phyloP scores from a whole-genome alignment of 208 protist genomes.

The Tritrichomonas foetus region DNA sequence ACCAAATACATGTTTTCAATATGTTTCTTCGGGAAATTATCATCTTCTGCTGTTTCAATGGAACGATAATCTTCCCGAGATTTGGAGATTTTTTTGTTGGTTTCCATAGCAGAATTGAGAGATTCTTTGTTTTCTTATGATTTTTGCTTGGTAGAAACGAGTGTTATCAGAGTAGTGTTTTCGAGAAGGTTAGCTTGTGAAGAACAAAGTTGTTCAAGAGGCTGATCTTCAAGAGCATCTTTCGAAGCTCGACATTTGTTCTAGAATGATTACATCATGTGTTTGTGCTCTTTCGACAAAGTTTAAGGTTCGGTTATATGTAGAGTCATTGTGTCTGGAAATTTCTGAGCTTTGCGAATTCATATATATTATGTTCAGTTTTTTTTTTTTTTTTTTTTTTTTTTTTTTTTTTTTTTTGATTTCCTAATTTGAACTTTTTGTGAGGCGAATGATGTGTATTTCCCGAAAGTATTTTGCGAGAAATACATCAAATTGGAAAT shows the following conservation, averaged over 20 bases:
- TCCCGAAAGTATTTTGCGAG: too few relatives aligned
- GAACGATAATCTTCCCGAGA: conserved; percentile 90
- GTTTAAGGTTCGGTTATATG: too few relatives aligned
- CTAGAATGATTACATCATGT: too few relatives aligned
- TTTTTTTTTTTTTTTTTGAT: too few relatives aligned
- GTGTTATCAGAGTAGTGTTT: conserved; percentile 75
- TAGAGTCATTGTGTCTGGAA: too few relatives aligned
- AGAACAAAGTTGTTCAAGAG: conserved; percentile 80
- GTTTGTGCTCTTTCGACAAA: too few relatives aligned
- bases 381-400: too few relatives aligned
- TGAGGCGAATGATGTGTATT: too few relatives aligned
- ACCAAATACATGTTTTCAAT: conserved; percentile 89
- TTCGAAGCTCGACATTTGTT: conserved; percentile 61
- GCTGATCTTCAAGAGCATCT: conserved; percentile 79
- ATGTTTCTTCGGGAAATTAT: conserved; percentile 74
- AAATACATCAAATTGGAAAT: too few relatives aligned
- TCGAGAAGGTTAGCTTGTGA: conserved; percentile 67
- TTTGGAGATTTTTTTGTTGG: conserved; percentile 84
- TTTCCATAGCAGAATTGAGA: conserved; percentile 79
- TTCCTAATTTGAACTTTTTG: too few relatives aligned
- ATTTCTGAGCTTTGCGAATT: too few relatives aligned
- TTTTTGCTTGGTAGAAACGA: conserved; percentile 90
- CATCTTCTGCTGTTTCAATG: conserved; percentile 71
- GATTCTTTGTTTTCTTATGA: conserved; percentile 85
- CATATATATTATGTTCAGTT: too few relatives aligned